Evolutionary conservation across 805 yeast genomes (phyloP), one percentile per base, ranked within the genome.

Genomic region (Kurtzmaniella cleridarum): DNA sequence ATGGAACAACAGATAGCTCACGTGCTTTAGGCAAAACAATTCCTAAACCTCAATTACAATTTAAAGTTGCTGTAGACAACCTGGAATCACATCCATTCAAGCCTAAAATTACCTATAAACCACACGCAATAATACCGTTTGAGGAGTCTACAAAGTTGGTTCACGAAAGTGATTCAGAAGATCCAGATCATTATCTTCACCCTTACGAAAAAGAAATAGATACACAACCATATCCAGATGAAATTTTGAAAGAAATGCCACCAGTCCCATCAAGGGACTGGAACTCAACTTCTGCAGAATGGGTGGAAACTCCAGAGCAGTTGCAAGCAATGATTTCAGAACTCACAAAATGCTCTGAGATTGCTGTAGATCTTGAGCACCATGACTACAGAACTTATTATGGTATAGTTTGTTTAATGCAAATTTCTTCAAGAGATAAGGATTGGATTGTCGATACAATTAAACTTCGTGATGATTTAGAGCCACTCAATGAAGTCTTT

Each of bases 281-380:
- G 95, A 74, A 69, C 6, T 54, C 72, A 2, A 75, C 82, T 1
- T 64, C 66, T 11, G 81, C 91, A 11, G 71, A 66, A 2, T 87
- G 93, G 86, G 84, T 93, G 0, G 89, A 84, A 46, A 69, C 73
- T 1, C 60, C 64, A 1, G 79, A 71, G 16, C 62, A 66, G 17
- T 57, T 93, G 18, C 50, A 62, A 1, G 59, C 54, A 5, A 75
- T 93, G 83, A 46, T 87, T 1, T 55, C 61, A 1, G 74, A 71
- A 5, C 66, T 93, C 33, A 55, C 59, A 37, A 53, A 57, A 3
- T 69, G 71, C 41, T 62, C 68, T 2, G 95, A 78, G 40, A 76
- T 93, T 30, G 98, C 98, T 2, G 83, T 93, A 12, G 99, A 93
- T 70, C 74, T 93, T 44, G 99, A 93, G 55, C 98, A 93, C 60